phyloP scores from a whole-genome alignment of 1,284 basidiomycete genomes.

The Moesziomyces aphidis region DNA sequence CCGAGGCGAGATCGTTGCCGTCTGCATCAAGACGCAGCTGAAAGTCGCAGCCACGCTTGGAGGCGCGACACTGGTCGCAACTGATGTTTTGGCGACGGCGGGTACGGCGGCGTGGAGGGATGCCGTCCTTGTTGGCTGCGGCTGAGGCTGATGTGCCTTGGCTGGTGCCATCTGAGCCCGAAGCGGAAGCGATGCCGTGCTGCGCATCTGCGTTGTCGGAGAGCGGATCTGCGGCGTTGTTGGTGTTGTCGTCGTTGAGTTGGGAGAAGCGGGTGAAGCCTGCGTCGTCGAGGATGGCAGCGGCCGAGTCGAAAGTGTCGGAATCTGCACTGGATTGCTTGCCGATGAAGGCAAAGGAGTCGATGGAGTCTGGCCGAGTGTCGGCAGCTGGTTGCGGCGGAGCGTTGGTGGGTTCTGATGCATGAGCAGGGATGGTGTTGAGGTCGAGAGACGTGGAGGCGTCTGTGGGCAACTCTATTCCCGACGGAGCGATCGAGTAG shows the following conservation, averaged over 20 bases:
- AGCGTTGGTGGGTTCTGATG: slow-evolving; percentile 16
- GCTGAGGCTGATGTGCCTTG: slow-evolving; percentile 6
- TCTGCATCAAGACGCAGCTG: slow-evolving; percentile 49
- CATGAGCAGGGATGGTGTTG: slow-evolving; percentile 3
- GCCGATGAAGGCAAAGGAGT: slow-evolving; percentile 9
- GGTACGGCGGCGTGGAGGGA: slow-evolving; percentile 39
- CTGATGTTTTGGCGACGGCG: slow-evolving; percentile 51
- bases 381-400: slow-evolving; percentile 7
- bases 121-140: slow-evolving; percentile 24
- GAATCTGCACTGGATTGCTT: slow-evolving; percentile 4
- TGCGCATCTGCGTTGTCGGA: not conserved
- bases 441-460: slow-evolving; percentile 29
- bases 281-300: slow-evolving; percentile 38
- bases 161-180: not conserved
- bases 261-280: slow-evolving; percentile 30
- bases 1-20: slow-evolving; percentile 26
- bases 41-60: slow-evolving; percentile 51
- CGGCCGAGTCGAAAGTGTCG: slow-evolving; percentile 25
- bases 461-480: slow-evolving; percentile 11
- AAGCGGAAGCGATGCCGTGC: not conserved
- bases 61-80: slow-evolving; percentile 53
- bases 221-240: not conserved
- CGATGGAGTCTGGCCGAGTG: slow-evolving; percentile 14
- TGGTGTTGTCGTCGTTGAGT: slow-evolving; percentile 22
- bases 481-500: slow-evolving; percentile 39